Evolutionary conservation across 2,329 filamentous ascomycete genomes (phyloP).

Genomic region (Pseudopithomyces chartarum): DNA sequence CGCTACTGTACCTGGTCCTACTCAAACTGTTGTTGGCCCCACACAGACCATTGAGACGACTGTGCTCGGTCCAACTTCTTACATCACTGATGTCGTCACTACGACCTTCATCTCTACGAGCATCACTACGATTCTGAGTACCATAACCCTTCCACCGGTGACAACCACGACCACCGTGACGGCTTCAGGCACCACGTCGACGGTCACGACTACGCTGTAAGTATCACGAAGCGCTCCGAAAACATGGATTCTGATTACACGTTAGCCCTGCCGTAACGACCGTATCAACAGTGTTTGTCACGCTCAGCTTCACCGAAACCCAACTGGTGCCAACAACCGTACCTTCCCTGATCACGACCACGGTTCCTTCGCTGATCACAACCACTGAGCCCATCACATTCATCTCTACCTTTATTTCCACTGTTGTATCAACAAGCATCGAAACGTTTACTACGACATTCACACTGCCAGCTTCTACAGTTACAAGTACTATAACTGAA

Average conservation of each 20-base stretch:
- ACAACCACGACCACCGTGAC: slow-evolving; percentile 7
- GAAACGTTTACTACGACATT: slow-evolving; percentile 19
- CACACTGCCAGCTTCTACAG: slow-evolving; percentile 12
- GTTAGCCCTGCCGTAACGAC: slow-evolving; percentile 26
- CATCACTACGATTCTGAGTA: slow-evolving; percentile 21
- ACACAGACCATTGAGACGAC: slow-evolving; percentile 6
- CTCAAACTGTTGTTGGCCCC: background rate
- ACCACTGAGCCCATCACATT: slow-evolving; percentile 20
- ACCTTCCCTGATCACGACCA: slow-evolving; percentile 3
- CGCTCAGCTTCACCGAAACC: slow-evolving; percentile 20
- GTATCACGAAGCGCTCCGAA: background rate
- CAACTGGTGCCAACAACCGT: slow-evolving; percentile 15
- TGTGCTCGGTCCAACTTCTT: slow-evolving; percentile 11
- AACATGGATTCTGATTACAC: background rate
- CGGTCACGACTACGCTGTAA: slow-evolving; percentile 28
- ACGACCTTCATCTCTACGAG: slow-evolving; percentile 18
- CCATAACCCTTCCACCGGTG: slow-evolving; percentile 16
- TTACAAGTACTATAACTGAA: slow-evolving; percentile 2
- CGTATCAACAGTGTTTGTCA: slow-evolving; percentile 26
- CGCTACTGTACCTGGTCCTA: slow-evolving; percentile 23
- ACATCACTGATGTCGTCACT: slow-evolving; percentile 4
- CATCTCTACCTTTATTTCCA: background rate
- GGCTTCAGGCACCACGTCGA: slow-evolving; percentile 20
- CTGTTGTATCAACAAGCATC: slow-evolving; percentile 14
- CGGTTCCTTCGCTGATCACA: slow-evolving; percentile 13